Evolutionary conservation across 208 protist genomes (phyloP).

Genomic region (Phytomonas sp.): DNA sequence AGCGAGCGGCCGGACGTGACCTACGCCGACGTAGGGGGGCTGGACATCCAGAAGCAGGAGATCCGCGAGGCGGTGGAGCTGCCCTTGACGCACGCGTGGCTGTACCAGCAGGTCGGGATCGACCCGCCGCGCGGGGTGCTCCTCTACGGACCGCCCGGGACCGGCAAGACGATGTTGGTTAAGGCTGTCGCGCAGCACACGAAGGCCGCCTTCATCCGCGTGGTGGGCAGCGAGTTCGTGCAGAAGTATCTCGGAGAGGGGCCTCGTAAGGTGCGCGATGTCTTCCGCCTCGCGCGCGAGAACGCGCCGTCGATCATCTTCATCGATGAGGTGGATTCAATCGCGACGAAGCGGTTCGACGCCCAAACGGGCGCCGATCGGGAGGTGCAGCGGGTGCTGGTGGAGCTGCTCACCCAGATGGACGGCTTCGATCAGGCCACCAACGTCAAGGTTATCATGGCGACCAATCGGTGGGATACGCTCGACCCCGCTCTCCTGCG

Average conservation of each 20-base stretch:
- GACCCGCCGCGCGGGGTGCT: slow-evolving; percentile 99
- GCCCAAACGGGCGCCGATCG: slow-evolving; percentile 98
- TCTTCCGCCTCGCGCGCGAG: slow-evolving; percentile 97
- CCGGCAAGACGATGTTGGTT: slow-evolving; percentile 98
- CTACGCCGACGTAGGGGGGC: slow-evolving; percentile 97
- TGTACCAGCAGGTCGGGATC: slow-evolving; percentile 99
- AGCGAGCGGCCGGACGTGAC: slow-evolving; percentile 91
- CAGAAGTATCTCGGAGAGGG: slow-evolving; percentile 99
- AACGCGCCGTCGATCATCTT: slow-evolving; percentile 99
- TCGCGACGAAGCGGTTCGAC: slow-evolving; percentile 99
- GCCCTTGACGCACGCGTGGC: slow-evolving; percentile 97
- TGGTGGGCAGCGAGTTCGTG: slow-evolving; percentile 99
- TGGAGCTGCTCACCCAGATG: slow-evolving; percentile 99
- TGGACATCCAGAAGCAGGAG: slow-evolving; percentile 99
- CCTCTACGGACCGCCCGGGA: slow-evolving; percentile 97
- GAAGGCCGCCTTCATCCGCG: slow-evolving; percentile 96
- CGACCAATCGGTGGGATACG: slow-evolving; percentile 99
- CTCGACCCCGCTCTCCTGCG: slow-evolving; percentile 98
- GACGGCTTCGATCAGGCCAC: slow-evolving; percentile 99
- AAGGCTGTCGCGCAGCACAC: slow-evolving; percentile 99
- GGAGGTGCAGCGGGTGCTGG: slow-evolving; percentile 99
- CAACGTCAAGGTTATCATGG: slow-evolving; percentile 99
- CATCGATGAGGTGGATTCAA: slow-evolving; percentile 99
- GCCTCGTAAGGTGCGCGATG: slow-evolving; percentile 98
- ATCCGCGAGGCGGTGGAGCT: slow-evolving; percentile 99